These are phyloP conservation scores for Aspergillus conjunctus DNA, from an alignment of 495 filamentous ascomycete genomes.

Conservation along the genomic window DNA sequence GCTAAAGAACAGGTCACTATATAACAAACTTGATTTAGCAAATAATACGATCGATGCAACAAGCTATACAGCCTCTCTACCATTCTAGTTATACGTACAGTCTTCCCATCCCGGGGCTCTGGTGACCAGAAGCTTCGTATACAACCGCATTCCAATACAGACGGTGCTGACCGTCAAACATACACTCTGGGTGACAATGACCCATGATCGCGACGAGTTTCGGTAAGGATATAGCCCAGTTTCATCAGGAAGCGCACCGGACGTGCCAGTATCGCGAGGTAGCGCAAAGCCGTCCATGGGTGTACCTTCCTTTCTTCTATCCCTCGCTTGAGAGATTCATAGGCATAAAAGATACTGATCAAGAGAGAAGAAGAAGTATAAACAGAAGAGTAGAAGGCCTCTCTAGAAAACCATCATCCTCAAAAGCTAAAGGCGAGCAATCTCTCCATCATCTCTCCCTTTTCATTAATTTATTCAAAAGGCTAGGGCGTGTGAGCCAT, in stretches of 20 bases:
- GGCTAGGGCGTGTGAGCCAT: no score
- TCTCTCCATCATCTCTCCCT: no score
- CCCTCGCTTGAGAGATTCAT: not conserved
- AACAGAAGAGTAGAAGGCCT: no score
- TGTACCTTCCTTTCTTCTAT: not conserved
- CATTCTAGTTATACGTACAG: slow-evolving; percentile 24
- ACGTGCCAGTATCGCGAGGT: not conserved
- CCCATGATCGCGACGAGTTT: slow-evolving; percentile 17
- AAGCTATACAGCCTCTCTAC: not conserved
- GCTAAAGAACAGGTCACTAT: slow-evolving; percentile 27
- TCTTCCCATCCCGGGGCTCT: slow-evolving; percentile 36
- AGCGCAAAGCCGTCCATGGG: not conserved
- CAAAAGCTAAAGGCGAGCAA: no score
- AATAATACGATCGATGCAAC: not conserved
- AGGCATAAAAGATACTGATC: no score
- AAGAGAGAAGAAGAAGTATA: no score
- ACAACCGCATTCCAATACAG: slow-evolving; percentile 32
- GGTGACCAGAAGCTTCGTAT: slow-evolving; percentile 28
- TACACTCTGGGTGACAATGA: slow-evolving; percentile 29
- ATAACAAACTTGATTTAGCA: not conserved
- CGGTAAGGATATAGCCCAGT: slow-evolving; percentile 11
- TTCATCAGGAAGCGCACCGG: not conserved
- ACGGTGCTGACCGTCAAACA: slow-evolving; percentile 30
- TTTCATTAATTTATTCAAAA: no score
- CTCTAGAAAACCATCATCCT: no score